Evolutionary conservation across 176 grass and related monocot genomes (phyloP), one percentile per base, ranked within the genome.

Genomic region (Raddia distichophylla): DNA sequence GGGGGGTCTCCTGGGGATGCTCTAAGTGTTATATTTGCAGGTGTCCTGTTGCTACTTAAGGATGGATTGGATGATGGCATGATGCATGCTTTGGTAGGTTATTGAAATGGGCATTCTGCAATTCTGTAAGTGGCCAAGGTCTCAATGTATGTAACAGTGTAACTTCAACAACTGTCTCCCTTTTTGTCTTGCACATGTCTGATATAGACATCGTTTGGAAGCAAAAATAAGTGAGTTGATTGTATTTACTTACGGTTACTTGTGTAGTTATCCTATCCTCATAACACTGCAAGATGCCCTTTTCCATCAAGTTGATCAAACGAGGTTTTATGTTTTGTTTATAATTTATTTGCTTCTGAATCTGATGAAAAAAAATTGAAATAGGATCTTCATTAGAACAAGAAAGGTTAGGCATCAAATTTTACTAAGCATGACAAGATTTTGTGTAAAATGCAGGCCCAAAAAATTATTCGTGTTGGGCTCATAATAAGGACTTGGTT

Each of bases 31-130:
- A 60, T 16, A 12, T 85, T 79, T 88, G 33, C 73, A 84, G 32
- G 8, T 53, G 4, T 34, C 3, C 10, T 74, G 10, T 82, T 63
- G 43, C 55, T 67, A 44, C 59, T 73, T 8, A 40, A 82, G 61
- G 68, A 68, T 73, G 42, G 6, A 54, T 74, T 48, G 18, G 35
- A 34, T 50, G 73, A 40, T 40, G 37, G 37, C 37, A 40, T 40
- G 37, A 83, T 86, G 53, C 33, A 64, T 85, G 62, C 65, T 83
- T 51, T 90, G 68, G 22, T 74, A 90, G 87, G 51, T 74, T 75
- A 82, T 48, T 87, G 83, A 91, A 85, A 49, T 80, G 20, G 60
- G 40, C 80, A 45, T 3, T 1, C 7, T 57, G 10, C 7, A 50
- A 60, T 40, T 76, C 7, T 75, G 27, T 4, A 83, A 74, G 60